These are phyloP conservation scores for Termitomyces sp. DNA, from an alignment of 768 basidiomycete genomes.

Conservation along the genomic window DNA sequence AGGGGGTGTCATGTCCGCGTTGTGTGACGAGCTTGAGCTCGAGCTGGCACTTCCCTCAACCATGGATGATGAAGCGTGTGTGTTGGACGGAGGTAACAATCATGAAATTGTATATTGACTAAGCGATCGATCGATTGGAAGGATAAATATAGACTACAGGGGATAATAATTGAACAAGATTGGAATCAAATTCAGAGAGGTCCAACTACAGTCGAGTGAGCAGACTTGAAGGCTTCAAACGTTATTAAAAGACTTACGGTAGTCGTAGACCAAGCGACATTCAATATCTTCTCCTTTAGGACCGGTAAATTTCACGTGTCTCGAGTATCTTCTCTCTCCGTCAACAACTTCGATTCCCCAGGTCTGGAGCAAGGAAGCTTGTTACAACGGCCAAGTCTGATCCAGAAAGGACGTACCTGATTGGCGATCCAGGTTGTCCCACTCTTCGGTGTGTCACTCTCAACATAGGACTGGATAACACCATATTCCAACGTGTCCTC, in stretches of 20 bases:
- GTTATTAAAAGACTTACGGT: slow-evolving; percentile 36
- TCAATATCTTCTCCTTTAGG: slow-evolving; percentile 52
- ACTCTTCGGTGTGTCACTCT: slow-evolving; percentile 63
- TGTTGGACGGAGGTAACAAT: background rate
- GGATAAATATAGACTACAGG: background rate
- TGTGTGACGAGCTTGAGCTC: slow-evolving; percentile 9
- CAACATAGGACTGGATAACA: slow-evolving; percentile 38
- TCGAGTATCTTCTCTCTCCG: slow-evolving; percentile 52
- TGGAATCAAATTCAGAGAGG: background rate
- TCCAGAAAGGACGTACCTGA: slow-evolving; percentile 37
- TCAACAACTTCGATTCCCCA: slow-evolving; percentile 65
- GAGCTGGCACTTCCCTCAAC: slow-evolving; percentile 9
- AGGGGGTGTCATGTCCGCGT: background rate
- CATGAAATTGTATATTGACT: background rate
- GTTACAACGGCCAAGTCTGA: background rate
- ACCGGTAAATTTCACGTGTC: slow-evolving; percentile 60
- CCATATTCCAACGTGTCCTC: slow-evolving; percentile 35
- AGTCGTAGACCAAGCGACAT: slow-evolving; percentile 59
- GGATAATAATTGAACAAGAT: background rate
- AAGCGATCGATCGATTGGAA: slow-evolving; percentile 1
- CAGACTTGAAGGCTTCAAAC: background rate
- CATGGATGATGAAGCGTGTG: background rate
- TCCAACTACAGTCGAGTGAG: background rate
- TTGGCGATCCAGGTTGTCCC: slow-evolving; percentile 53
- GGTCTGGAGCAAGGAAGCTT: slow-evolving; percentile 20